phyloP scores from a whole-genome alignment of 1,284 basidiomycete species.

The Coniophora puteana region DNA sequence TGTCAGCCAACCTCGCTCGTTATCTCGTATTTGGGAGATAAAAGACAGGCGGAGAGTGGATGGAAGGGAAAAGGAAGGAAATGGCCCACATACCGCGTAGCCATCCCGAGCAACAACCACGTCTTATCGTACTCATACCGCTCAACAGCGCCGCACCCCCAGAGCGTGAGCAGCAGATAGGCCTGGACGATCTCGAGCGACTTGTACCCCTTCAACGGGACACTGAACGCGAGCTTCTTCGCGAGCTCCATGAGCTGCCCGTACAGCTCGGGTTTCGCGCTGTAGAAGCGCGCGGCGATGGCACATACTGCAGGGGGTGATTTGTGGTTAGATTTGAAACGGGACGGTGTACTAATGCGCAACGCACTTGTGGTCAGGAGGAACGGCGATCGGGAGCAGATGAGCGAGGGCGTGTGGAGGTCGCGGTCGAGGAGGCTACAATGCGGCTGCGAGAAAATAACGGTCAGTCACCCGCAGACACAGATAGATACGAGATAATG shows the following conservation, averaged over 20 bases:
- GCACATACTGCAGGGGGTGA: conserved; percentile 69
- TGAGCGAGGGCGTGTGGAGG: conserved; percentile 89
- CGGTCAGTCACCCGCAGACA: conserved; percentile 8
- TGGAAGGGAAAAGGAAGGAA: not conserved
- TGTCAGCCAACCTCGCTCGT: not conserved
- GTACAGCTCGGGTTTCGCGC: conserved; percentile 81
- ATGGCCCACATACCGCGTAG: conserved; percentile 68
- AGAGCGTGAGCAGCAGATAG: conserved; percentile 78
- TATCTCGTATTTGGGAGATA: conserved; percentile 7
- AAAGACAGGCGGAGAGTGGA: conserved; percentile 8
- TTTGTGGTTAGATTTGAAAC: conserved; percentile 1
- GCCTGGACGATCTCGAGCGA: conserved; percentile 94
- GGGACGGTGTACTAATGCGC: too few species aligned
- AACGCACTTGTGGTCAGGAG: conserved; percentile 85
- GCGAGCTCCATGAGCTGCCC: conserved; percentile 77
- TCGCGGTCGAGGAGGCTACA: conserved; percentile 74
- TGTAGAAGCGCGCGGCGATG: conserved; percentile 90
- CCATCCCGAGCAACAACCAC: conserved; percentile 88
- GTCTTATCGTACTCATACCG: conserved; percentile 96
- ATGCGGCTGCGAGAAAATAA: conserved; percentile 49
- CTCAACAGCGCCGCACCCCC: conserved; percentile 90
- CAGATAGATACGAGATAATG: not conserved
- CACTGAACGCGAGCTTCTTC: conserved; percentile 89
- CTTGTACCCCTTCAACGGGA: conserved; percentile 86
- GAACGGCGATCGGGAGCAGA: conserved; percentile 91